phyloP scores from a whole-genome alignment of 1,284 basidiomycete genomes.

The Ceraceosorus bombacis region DNA sequence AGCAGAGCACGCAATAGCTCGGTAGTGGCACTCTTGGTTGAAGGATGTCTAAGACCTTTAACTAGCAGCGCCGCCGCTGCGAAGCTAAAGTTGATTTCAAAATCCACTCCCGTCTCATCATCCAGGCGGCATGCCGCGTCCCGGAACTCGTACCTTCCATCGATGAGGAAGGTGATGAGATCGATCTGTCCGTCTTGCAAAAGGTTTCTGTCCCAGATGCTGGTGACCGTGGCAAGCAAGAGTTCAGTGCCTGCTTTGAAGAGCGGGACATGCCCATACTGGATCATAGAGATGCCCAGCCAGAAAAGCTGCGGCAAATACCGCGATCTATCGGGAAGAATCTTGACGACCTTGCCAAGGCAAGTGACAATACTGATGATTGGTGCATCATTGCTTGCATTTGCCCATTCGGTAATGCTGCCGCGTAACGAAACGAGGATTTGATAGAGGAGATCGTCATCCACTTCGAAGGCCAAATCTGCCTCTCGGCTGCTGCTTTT shows the following conservation, averaged over 20 bases:
- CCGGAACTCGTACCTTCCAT: slow-evolving; percentile 37
- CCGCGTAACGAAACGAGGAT: slow-evolving; percentile 64
- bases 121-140: slow-evolving; percentile 37
- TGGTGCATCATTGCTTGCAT: slow-evolving; percentile 33
- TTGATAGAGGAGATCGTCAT: slow-evolving; percentile 80
- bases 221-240: slow-evolving; percentile 30
- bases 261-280: slow-evolving; percentile 37
- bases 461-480: slow-evolving; percentile 51
- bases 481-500: slow-evolving; percentile 37
- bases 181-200: slow-evolving; percentile 25
- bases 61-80: slow-evolving; percentile 40
- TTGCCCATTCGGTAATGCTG: slow-evolving; percentile 41
- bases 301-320: slow-evolving; percentile 45
- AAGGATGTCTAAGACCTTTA: slow-evolving; percentile 38
- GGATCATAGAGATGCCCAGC: slow-evolving; percentile 39
- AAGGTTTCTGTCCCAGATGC: slow-evolving; percentile 28
- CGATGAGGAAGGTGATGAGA: slow-evolving; percentile 29
- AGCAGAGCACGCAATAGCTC: slow-evolving; percentile 35
- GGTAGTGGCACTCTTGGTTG: slow-evolving; percentile 32
- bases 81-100: slow-evolving; percentile 44
- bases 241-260: slow-evolving; percentile 41
- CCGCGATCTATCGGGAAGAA: slow-evolving; percentile 31
- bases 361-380: slow-evolving; percentile 45
- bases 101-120: slow-evolving; percentile 43
- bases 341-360: slow-evolving; percentile 41